Base-by-base conservation (phyloP, 345 rosid genomes). In the Arabis hirsuta region DNA sequence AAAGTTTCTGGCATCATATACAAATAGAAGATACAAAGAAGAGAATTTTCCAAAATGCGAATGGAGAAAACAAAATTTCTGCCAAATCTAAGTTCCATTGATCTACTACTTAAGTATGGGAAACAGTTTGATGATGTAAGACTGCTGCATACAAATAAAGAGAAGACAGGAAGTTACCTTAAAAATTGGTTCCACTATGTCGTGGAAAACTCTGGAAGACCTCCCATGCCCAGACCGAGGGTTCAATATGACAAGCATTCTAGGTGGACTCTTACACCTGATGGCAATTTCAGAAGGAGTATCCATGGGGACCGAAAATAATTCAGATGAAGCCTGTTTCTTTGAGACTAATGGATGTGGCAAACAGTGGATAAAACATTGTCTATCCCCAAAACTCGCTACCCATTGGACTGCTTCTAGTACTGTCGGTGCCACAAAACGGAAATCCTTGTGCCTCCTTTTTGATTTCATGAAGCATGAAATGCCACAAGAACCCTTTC, bases 381-480 rank as follows among this genome's bases (percentile, higher is more conserved):
- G 92, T 78, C 82, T 90, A 82, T 91, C 96, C 7, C 92, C 97
- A 81, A 91, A 91, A 43, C 85, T 87, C 67, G 95, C 97, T 45
- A 91, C 97, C 97, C 95, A 91, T 59, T 85, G 89, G 61, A 88
- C 81, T 56, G 96, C 96, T 73, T 87, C 97, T 71, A 85, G 86
- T 44, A 72, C 80, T 62, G 71, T 84, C 62, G 90, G 73, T 53
- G 96, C 86, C 80, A 91, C 48, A 79, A 91, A 88, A 48, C 90
- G 83, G 70, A 84, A 84, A 78, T 91, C 96, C 73, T 84, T 85
- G 39, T 81, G 85, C 55, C 75, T 84, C 81, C 96, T 84, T 62
- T 78, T 80, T 11, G 88, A 87, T 71, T 87, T 87, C 46, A 80
- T 71, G 55, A 91, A 87, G 84, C 86, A 80, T 9, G 92, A 82